Base-by-base conservation (phyloP, 306 rosid species). In the Morella rubra region DNA sequence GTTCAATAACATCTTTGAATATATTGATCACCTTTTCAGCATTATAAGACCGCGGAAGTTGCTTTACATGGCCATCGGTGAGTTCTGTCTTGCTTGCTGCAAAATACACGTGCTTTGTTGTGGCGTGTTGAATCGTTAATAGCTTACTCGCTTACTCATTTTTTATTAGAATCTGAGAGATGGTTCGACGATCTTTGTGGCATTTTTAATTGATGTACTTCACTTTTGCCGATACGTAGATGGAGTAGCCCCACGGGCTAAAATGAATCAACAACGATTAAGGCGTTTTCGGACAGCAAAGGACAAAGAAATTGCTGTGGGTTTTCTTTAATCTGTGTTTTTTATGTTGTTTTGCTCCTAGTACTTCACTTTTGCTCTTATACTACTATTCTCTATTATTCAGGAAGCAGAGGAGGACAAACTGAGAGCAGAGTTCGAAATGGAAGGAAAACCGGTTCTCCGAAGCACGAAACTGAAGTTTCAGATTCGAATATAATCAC, bases 211-310 rank as follows among this genome's bases (percentile, higher is more conserved):
- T 64, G 22, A 40, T 46, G 5, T 64, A 7, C 47, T 32, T 6
- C 37, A 62, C 15, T 64, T 64, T 64, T 64, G 46, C 8, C 2
- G 7, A 61, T 16, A 19, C 42, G 49, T 52, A 91, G 96, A 89
- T 27, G 93, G 93, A 14, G 93, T 91, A 11, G 90, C 91, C 0
- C 96, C 96, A 5, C 85, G 91, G 18, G 90, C 87, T 1, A 89
- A 91, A 71, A 85, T 91, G 90, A 89, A 91, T 16, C 96, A 88
- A 44, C 96, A 86, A 44, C 54, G 93, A 9, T 42, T 76, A 0
- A 77, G 90, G 15, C 87, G 91, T 2, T 91, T 87, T 20, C 51
- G 37, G 73, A 40, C 79, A 0, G 86, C 90, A 0, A 84, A 81
- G 77, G 89, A 88, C 44, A 59, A 54, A 4, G 78, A 73, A 42